Evolutionary conservation across 2,329 filamentous ascomycete genomes (phyloP).

Genomic region (Epichloe sibirici): DNA sequence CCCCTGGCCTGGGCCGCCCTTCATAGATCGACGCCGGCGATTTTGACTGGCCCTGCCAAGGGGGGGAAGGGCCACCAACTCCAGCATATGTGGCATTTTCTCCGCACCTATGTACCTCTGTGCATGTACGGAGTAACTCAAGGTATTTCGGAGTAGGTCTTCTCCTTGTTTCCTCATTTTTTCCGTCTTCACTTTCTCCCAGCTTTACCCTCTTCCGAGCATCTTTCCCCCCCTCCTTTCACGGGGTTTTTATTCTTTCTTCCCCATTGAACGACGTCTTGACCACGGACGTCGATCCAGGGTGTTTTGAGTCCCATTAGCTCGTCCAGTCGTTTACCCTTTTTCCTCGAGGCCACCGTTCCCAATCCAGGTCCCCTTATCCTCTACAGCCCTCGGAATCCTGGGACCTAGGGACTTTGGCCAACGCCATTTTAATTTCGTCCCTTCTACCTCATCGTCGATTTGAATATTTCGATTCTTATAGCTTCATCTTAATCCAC

Average conservation of each 20-base stretch:
- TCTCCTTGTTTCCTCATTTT: conserved; percentile 9
- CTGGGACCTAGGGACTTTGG: neutral
- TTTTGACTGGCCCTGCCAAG: neutral
- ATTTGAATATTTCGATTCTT: neutral
- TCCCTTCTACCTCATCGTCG: conserved; percentile 3
- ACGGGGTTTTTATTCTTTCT: conserved; percentile 10
- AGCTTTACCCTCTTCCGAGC: conserved; percentile 12
- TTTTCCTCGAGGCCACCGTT: neutral
- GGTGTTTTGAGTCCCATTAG: conserved; percentile 17
- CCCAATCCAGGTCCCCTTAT: conserved; percentile 1
- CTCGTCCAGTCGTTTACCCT: conserved; percentile 24
- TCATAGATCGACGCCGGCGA: no score
- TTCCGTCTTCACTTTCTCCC: conserved; percentile 8
- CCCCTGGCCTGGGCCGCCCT: neutral
- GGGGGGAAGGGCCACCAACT: neutral
- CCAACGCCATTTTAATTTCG: neutral
- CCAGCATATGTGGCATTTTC: neutral
- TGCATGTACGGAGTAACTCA: neutral
- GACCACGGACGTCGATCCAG: conserved; percentile 11
- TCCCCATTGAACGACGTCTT: conserved; percentile 15
- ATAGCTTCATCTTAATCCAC: conserved; percentile 4
- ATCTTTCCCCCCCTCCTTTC: conserved; percentile 4
- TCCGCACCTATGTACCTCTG: no score
- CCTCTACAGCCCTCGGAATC: neutral
- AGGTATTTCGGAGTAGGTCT: neutral